Percentiles rank a stretch among this genome's conserved stretches.
phyloP scores from a whole-genome alignment of 441 rosid genomes.

The Populus tomentosa region DNA sequence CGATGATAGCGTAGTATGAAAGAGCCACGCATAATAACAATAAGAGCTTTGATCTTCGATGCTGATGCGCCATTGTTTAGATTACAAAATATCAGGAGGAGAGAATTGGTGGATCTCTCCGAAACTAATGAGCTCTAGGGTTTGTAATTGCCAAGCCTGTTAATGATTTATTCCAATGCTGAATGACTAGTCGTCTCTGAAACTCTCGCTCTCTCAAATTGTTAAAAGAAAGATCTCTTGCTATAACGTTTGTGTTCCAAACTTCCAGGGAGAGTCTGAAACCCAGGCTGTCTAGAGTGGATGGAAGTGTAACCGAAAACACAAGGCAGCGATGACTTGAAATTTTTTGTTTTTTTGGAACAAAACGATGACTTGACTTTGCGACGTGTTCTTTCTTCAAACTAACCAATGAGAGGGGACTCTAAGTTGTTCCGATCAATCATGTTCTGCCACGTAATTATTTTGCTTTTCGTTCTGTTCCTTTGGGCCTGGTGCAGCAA shows the following conservation, averaged over 20 bases:
- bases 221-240: too few species aligned
- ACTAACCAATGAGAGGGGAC: slow-evolving; percentile 36
- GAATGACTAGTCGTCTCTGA: neutral
- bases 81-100: slow-evolving; percentile 17
- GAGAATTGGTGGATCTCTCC: slow-evolving; percentile 50
- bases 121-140: neutral
- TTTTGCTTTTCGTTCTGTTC: too few species aligned
- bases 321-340: slow-evolving; percentile 15
- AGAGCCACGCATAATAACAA: slow-evolving; percentile 43
- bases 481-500: too few species aligned
- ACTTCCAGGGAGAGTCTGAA: neutral
- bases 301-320: neutral
- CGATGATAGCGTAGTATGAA: slow-evolving; percentile 28
- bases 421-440: slow-evolving; percentile 27
- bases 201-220: neutral
- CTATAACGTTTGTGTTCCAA: too few species aligned
- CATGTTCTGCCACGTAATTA: slow-evolving; percentile 14
- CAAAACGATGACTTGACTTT: slow-evolving; percentile 12
- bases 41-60: slow-evolving; percentile 38
- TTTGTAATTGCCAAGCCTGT: too few species aligned
- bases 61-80: slow-evolving; percentile 14
- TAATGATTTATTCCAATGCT: too few species aligned
- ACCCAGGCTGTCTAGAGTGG: neutral
- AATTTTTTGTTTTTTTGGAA: neutral
- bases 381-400: slow-evolving; percentile 36